Evolutionary conservation across 306 rosid species (phyloP), one percentile per base, ranked within the genome.

Genomic region (Dalbergia cultrata): DNA sequence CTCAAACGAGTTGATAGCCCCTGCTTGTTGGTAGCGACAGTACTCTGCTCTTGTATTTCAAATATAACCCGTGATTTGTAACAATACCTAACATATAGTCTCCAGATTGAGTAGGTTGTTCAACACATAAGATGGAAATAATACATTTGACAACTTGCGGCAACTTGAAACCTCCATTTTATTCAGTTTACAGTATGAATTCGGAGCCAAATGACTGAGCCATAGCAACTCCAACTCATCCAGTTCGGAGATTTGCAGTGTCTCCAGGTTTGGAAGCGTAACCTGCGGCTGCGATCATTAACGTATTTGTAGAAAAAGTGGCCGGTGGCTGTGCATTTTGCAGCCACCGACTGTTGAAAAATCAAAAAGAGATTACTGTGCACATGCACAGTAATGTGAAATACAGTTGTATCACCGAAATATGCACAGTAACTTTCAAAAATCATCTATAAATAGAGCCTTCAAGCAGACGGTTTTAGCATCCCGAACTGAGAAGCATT

Each of bases 251-350:
- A 70, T 31, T 7, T 4, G 6, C 62, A 70, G 17, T 16, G 31
- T 70, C 11, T 1, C 75, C n/a, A 70, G 50, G 62, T 70, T 70
- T 26, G 75, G 75, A 5, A 70, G 33, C 16, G 35, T 52, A 50
- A 50, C 75, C 75, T 70, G 6, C 13, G 31, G 31, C 31, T 26
- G 31, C 31, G 31, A 13, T 18, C 13, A 0, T 11, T 47, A 47
- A 3, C 53, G 13, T 12, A 47, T n/a, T n/a, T n/a, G n/a, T n/a
- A n/a, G n/a, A n/a, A n/a, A n/a, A n/a, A n/a, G n/a, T n/a, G n/a
- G n/a, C n/a, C n/a, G n/a, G n/a, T n/a, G n/a, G n/a, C n/a, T n/a
- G n/a, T n/a, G n/a, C n/a, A n/a, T n/a, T n/a, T n/a, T n/a, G n/a
- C n/a, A n/a, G n/a, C n/a, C n/a, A n/a, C n/a, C n/a, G n/a, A n/a